Evolutionary conservation across 2,329 filamentous ascomycete species (phyloP).

Genomic region (Fusarium proliferatum): DNA sequence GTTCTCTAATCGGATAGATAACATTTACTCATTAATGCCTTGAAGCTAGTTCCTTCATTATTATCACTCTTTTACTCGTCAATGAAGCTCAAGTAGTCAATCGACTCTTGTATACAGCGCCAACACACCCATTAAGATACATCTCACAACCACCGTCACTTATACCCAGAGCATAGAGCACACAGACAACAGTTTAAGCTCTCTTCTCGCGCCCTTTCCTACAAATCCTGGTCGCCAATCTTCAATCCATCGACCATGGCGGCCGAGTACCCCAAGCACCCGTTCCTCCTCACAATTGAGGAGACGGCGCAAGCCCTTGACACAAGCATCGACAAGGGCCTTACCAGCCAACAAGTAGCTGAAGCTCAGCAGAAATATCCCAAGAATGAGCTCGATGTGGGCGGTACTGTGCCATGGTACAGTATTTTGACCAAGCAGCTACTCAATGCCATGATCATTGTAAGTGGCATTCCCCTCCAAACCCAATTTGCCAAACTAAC

Average conservation of each 20-base stretch:
- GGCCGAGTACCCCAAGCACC: slow-evolving; percentile 64
- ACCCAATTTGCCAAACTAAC: not conserved
- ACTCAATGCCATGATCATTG: slow-evolving; percentile 81
- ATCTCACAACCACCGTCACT: not conserved
- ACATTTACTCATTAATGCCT: not conserved
- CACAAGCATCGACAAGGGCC: slow-evolving; percentile 74
- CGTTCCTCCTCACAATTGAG: slow-evolving; percentile 69
- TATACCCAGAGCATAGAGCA: slow-evolving; percentile 5
- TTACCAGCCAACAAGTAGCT: slow-evolving; percentile 69
- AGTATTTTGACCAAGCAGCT: slow-evolving; percentile 80
- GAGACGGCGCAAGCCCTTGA: slow-evolving; percentile 72
- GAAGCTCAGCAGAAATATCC: slow-evolving; percentile 70
- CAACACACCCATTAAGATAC: not conserved
- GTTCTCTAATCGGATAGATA: slow-evolving; percentile 11
- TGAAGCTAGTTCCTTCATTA: not conserved
- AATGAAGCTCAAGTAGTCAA: slow-evolving; percentile 35
- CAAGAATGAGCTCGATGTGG: slow-evolving; percentile 76
- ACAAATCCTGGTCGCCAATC: slow-evolving; percentile 7
- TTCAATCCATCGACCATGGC: slow-evolving; percentile 51
- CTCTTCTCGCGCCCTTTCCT: not conserved
- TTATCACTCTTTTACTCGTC: not conserved
- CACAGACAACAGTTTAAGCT: slow-evolving; percentile 3
- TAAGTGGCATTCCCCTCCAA: slow-evolving; percentile 50
- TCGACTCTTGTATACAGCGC: not conserved
- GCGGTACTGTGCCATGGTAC: slow-evolving; percentile 73